A percentile compares a stretch with the other conserved stretches of the same genome.
These are phyloP conservation scores for Acer saccharum DNA, from an alignment of 345 rosid species.

Conservation along the genomic window DNA sequence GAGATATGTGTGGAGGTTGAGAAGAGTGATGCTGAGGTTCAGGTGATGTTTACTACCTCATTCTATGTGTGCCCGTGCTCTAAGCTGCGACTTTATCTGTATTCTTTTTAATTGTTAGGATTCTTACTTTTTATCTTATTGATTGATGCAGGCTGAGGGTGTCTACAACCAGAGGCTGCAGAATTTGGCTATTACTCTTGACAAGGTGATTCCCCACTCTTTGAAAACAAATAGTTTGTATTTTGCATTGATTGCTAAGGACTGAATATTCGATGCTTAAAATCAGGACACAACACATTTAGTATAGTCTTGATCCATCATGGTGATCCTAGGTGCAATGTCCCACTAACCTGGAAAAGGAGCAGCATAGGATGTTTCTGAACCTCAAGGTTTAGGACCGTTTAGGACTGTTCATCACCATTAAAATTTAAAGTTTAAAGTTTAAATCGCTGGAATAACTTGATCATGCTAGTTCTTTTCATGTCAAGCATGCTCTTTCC, in stretches of 20 bases:
- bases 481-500: neutral
- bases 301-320: neutral
- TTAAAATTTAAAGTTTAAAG: constrained; percentile 1
- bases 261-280: neutral
- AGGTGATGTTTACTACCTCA: constrained; percentile 50
- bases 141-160: constrained; percentile 85
- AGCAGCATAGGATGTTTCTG: neutral
- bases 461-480: neutral
- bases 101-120: constrained; percentile 17
- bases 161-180: constrained; percentile 99
- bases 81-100: neutral
- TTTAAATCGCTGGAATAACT: neutral
- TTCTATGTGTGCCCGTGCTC: neutral
- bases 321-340: neutral
- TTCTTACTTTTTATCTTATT: constrained; percentile 28
- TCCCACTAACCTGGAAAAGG: neutral
- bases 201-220: constrained; percentile 65
- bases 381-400: neutral
- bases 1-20: constrained; percentile 83
- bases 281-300: constrained; percentile 8
- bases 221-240: neutral
- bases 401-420: neutral
- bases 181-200: constrained; percentile 96
- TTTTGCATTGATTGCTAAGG: neutral
- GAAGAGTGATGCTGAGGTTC: constrained; percentile 99